phyloP scores from a whole-genome alignment of 2,329 filamentous ascomycete species.

The Atkinsonella texensis region DNA sequence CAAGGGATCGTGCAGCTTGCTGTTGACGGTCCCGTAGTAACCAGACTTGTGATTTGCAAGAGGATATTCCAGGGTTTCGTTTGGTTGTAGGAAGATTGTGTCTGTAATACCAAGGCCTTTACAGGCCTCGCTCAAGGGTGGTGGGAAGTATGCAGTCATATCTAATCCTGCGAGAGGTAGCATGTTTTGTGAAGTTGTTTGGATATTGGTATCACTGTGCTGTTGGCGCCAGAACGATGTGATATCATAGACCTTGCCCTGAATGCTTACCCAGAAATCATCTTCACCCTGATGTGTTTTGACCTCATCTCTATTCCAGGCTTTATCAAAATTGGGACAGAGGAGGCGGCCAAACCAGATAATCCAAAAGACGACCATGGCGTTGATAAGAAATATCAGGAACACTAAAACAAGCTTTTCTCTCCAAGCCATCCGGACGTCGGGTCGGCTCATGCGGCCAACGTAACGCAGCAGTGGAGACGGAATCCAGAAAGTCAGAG shows the following conservation, averaged over 20 bases:
- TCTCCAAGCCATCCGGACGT: slow-evolving; percentile 94
- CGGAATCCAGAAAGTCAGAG: slow-evolving; percentile 86
- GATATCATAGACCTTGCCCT: slow-evolving; percentile 85
- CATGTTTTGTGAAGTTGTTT: slow-evolving; percentile 57
- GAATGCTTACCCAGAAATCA: slow-evolving; percentile 80
- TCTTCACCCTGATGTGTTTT: slow-evolving; percentile 54
- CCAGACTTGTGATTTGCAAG: slow-evolving; percentile 62
- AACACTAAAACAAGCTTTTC: slow-evolving; percentile 81
- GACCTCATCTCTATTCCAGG: slow-evolving; percentile 65
- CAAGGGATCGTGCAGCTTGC: slow-evolving; percentile 45
- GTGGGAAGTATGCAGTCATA: slow-evolving; percentile 74
- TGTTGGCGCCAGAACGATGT: slow-evolving; percentile 75
- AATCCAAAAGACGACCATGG: slow-evolving; percentile 79
- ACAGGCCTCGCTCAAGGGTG: slow-evolving; percentile 66
- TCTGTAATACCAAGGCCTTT: slow-evolving; percentile 54
- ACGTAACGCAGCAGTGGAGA: slow-evolving; percentile 69
- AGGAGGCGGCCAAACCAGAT: slow-evolving; percentile 72
- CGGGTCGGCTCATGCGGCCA: slow-evolving; percentile 92
- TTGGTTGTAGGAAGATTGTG: slow-evolving; percentile 45
- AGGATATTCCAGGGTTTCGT: slow-evolving; percentile 46
- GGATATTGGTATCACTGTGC: slow-evolving; percentile 61
- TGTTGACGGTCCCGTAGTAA: slow-evolving; percentile 40
- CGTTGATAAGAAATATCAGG: slow-evolving; percentile 75
- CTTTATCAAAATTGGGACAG: slow-evolving; percentile 87
- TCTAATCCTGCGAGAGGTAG: slow-evolving; percentile 63